phyloP scores from a whole-genome alignment of 1,284 basidiomycete genomes.

The Agroathelia rolfsii region DNA sequence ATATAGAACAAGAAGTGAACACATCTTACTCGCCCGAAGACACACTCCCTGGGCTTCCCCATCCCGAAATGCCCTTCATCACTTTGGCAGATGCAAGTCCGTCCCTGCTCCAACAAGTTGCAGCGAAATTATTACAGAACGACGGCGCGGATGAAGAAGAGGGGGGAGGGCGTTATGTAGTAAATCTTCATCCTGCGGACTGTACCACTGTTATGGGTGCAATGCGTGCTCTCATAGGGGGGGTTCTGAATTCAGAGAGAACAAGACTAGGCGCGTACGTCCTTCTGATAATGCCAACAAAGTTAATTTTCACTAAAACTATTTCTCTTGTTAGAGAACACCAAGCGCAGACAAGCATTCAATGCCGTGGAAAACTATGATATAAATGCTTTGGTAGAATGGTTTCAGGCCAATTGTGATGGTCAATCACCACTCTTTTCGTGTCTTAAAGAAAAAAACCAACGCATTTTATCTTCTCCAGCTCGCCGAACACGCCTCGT shows the following conservation, averaged over 20 bases:
- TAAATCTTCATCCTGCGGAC: slow-evolving; percentile 43
- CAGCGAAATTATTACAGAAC: slow-evolving; percentile 21
- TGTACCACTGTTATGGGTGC: slow-evolving; percentile 50
- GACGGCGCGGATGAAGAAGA: slow-evolving; percentile 21
- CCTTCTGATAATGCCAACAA: background rate
- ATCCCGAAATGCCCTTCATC: slow-evolving; percentile 43
- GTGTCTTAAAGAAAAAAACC: slow-evolving; percentile 9
- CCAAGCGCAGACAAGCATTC: slow-evolving; percentile 35
- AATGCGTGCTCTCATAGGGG: slow-evolving; percentile 42
- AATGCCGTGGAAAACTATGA: slow-evolving; percentile 50
- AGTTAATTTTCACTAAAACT: slow-evolving; percentile 11
- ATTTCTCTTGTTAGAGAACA: slow-evolving; percentile 10
- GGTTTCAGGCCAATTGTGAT: slow-evolving; percentile 38
- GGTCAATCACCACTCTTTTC: slow-evolving; percentile 19
- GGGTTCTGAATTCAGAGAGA: slow-evolving; percentile 17
- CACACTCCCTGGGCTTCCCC: slow-evolving; percentile 35
- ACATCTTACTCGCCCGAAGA: slow-evolving; percentile 30
- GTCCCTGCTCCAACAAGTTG: slow-evolving; percentile 36
- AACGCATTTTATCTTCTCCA: slow-evolving; percentile 13
- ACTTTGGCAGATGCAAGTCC: slow-evolving; percentile 44
- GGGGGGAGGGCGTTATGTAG: slow-evolving; percentile 21
- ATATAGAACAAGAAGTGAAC: slow-evolving; percentile 29
- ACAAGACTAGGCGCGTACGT: slow-evolving; percentile 17
- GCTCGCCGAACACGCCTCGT: slow-evolving; percentile 28
- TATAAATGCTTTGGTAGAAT: slow-evolving; percentile 44